Base-by-base conservation (phyloP, 192 early-diverging fungal genomes). In the Podila clonocystis region DNA sequence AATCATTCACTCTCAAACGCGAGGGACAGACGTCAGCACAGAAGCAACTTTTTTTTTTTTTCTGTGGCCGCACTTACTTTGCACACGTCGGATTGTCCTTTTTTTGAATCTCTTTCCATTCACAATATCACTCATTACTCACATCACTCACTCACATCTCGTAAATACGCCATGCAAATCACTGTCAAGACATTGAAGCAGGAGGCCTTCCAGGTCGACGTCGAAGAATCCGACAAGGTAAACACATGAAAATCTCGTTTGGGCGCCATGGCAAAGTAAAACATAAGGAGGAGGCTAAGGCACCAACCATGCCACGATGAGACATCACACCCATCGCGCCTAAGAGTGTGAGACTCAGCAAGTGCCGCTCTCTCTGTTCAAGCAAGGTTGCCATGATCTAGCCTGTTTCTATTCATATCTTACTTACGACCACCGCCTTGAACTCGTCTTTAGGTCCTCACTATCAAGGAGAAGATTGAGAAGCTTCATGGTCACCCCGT, bases 161-260 rank as follows among this genome's bases (percentile, higher is more conserved):
- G 13, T 19, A 36, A 45, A 48, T 6, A 65, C 22, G 11, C 22
- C 20, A 61, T 93, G 96, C 89, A 93, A 73, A 83, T 98, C 69
- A 95, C 94, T 22, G 72, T 98, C 75, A 98, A 98, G 83, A 98
- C 95, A 29, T 89, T 98, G 58, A 91, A 94, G 75, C 94, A 98
- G 74, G 91, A 96, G 85, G 79, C 85, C 63, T 95, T 96, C 83
- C 82, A 86, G 50, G 75, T 97, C 68, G 95, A 97, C 15, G 93
- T 91, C 17, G 95, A 95, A 20, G 84, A 83, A 20, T 62, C 76
- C 5, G 88, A 91, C 73, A 93, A 86, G 70, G 89, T 88, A 86
- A 60, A 34, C 52, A 12, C 7, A 13, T 6, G 59, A 4, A 49
- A 9, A 19, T 34, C 41, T 64, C 59, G 4, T 31, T 9, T 28